Conservation (phyloP, 1,284 basidiomycete genomes). For the Trichosporon faecale region DNA sequence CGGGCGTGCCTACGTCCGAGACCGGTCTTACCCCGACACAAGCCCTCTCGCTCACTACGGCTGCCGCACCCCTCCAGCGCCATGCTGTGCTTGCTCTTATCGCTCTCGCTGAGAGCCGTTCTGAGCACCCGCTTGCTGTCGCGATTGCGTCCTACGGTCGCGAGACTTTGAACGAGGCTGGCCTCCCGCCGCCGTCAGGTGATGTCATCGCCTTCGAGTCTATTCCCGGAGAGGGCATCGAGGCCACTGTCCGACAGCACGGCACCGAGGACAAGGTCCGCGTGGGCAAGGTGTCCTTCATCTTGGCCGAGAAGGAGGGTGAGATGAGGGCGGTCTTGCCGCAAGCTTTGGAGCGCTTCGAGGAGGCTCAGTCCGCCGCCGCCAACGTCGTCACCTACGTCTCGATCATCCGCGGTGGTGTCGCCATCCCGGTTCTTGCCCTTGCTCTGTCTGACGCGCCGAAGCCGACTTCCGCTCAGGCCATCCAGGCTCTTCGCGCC, state of each 20-base stretch:
- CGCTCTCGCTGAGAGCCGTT: constrained; percentile 79
- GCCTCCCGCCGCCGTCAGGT: constrained; percentile 54
- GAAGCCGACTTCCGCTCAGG: constrained; percentile 75
- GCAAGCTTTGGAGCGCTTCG: constrained; percentile 61
- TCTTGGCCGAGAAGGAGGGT: constrained; percentile 47
- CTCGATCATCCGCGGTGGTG: constrained; percentile 57
- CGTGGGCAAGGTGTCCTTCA: constrained; percentile 71
- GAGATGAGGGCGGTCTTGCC: constrained; percentile 55
- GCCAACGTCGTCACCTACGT: constrained; percentile 85
- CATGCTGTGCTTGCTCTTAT: constrained; percentile 74
- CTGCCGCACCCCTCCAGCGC: constrained; percentile 53
- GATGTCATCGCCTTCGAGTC: constrained; percentile 68
- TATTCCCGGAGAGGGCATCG: constrained; percentile 83
- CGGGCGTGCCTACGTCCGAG: constrained; percentile 11
- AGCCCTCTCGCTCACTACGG: constrained; percentile 46
- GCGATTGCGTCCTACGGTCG: constrained; percentile 81
- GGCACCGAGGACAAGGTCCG: constrained; percentile 56
- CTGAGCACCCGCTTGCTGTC: constrained; percentile 93
- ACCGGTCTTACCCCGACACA: constrained; percentile 33
- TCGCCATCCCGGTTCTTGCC: constrained; percentile 60
- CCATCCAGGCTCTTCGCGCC: constrained; percentile 68
- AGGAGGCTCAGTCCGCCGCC: constrained; percentile 62
- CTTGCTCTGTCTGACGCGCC: constrained; percentile 79
- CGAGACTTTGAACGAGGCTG: constrained; percentile 59
- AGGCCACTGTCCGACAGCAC: constrained; percentile 61